These are phyloP conservation scores for Diplocarpon mali DNA, from an alignment of 2,329 filamentous ascomycete genomes.

Conservation along the genomic window DNA sequence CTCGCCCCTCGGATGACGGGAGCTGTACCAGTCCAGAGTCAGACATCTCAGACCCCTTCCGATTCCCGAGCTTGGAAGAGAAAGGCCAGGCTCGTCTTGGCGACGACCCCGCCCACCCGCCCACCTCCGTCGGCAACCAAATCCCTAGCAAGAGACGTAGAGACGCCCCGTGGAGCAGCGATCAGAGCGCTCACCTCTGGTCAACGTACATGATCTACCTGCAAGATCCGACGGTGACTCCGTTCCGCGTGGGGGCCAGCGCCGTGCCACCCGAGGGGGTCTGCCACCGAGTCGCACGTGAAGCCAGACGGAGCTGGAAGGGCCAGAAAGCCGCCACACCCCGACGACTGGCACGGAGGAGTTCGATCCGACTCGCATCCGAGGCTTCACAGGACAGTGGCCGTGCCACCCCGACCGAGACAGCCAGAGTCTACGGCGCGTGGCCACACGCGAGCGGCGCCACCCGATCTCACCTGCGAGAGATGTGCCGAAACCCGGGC, in stretches of 20 bases:
- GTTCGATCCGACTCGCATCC: not conserved
- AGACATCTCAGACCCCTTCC: constrained; percentile 29
- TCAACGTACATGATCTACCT: constrained; percentile 53
- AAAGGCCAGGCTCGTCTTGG: constrained; percentile 14
- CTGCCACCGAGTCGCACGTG: constrained; percentile 52
- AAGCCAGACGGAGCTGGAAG: constrained; percentile 56
- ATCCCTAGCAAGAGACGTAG: constrained; percentile 24
- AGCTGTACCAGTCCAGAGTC: constrained; percentile 42
- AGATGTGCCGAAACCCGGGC: constrained; percentile 48
- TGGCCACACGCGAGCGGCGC: constrained; percentile 56
- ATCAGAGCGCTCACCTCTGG: constrained; percentile 57
- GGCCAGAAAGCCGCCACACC: constrained; percentile 36
- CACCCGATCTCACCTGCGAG: constrained; percentile 49
- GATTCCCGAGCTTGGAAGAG: constrained; percentile 19
- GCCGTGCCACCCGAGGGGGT: constrained; percentile 55
- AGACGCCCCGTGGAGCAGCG: constrained; percentile 49
- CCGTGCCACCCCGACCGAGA: constrained; percentile 44
- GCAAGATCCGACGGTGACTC: constrained; percentile 56
- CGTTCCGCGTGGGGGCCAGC: constrained; percentile 51
- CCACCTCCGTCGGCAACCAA: constrained; percentile 16
- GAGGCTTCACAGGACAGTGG: constrained; percentile 34
- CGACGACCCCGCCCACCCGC: not conserved
- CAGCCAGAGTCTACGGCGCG: constrained; percentile 36
- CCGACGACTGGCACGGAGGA: constrained; percentile 7
- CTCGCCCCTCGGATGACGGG: constrained; percentile 44